phyloP scores from a whole-genome alignment of 768 basidiomycete genomes.

The Mycena amicta region DNA sequence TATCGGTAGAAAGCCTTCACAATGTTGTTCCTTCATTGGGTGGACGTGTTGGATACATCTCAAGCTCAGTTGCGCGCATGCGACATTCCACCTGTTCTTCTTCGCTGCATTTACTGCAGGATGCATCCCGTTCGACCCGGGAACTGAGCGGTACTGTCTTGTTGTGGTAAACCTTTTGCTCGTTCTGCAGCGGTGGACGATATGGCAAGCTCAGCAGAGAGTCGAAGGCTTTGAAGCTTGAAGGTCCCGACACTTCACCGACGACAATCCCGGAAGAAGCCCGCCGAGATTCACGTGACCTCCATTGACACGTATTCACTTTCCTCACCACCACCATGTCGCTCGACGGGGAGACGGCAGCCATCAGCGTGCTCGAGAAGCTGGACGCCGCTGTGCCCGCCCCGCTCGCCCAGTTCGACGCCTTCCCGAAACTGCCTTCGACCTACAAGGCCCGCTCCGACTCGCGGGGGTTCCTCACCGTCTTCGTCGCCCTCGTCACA shows the following conservation, averaged over 20 bases:
- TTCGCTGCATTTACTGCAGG: too few relatives aligned
- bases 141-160: too few relatives aligned
- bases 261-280: background rate
- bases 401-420: slow-evolving; percentile 77
- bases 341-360: slow-evolving; percentile 34
- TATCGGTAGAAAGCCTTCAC: too few relatives aligned
- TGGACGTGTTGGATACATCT: too few relatives aligned
- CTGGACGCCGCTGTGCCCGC: slow-evolving; percentile 66
- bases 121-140: too few relatives aligned
- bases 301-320: slow-evolving; percentile 10
- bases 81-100: too few relatives aligned
- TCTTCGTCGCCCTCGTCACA: slow-evolving; percentile 67
- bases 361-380: slow-evolving; percentile 48
- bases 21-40: too few relatives aligned
- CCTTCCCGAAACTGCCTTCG: slow-evolving; percentile 82
- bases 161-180: too few relatives aligned
- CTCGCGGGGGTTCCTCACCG: slow-evolving; percentile 78
- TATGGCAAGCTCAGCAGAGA: too few relatives aligned
- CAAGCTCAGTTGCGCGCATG: too few relatives aligned
- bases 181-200: too few relatives aligned
- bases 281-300: slow-evolving; percentile 13
- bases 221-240: too few relatives aligned
- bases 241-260: background rate
- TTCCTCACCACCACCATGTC: slow-evolving; percentile 9
- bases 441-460: slow-evolving; percentile 81